Evolutionary conservation across 306 rosid species (phyloP), one percentile per base, ranked within the genome.

Genomic region (Bauhinia variegata): DNA sequence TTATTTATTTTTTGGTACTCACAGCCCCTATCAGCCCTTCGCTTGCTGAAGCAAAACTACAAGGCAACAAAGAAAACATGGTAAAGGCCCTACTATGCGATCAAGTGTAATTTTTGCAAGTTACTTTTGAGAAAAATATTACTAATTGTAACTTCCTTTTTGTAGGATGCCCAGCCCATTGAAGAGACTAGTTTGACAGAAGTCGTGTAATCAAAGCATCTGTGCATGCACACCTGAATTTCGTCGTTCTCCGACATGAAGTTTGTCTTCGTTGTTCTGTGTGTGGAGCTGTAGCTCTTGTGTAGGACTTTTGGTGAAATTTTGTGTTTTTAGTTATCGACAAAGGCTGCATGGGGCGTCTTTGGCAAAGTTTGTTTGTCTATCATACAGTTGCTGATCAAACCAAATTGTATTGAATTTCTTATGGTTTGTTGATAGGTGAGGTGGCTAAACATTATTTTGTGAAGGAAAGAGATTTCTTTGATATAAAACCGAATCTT

Each of bases 61-160:
- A 36, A 43, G 87, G 71, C 65, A 72, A 85, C 84, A 89, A 89
- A 86, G 93, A 89, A 79, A 89, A 89, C 58, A 70, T 80, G 96
- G 96, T 84, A 77, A 72, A 67, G 53, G 33, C 16, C 43, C 53
- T 31, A n/a, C 7, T 13, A 36, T 36, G 41, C 1, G 41, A 39
- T 14, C 31, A 41, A 14, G 28, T 68, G 33, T n/a, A 44, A n/a
- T 3, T 36, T 54, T 15, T 34, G 12, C 8, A 52, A 46, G 49
- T n/a, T 55, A 18, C n/a, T 28, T 16, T 9, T 5, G 16, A 18
- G 34, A 34, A 9, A 39, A 19, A 15, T 58, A 59, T 15, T 67
- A 31, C 63, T 66, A 67, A 33, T 38, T 7, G 4, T 53, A 49
- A 31, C 23, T 56, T 4, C 4, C 67, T 19, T 47, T 10, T 44